Percentiles rank a stretch among this genome's conserved stretches.
phyloP scores from a whole-genome alignment of 371 early-diverging fungal genomes.

The Rhizopus stolonifer region DNA sequence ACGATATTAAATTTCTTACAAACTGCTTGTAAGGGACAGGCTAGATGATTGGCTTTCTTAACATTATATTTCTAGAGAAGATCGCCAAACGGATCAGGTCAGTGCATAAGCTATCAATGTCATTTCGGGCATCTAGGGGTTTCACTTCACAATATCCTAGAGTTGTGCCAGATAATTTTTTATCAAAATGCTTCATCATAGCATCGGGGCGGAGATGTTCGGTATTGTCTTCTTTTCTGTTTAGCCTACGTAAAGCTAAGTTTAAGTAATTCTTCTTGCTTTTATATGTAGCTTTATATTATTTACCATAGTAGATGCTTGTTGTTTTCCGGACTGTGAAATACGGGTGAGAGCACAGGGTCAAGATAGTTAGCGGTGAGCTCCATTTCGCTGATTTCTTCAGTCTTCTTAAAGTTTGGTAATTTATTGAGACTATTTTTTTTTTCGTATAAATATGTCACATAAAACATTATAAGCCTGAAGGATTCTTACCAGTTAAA shows the following conservation, averaged over 20 bases:
- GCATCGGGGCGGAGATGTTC: background rate
- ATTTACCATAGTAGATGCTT: background rate
- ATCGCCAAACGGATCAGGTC: too few relatives aligned
- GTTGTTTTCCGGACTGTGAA: constrained; percentile 1
- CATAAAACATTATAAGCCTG: too few relatives aligned
- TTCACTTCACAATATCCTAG: constrained; percentile 1
- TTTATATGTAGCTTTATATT: background rate
- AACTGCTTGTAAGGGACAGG: too few relatives aligned
- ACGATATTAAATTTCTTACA: too few relatives aligned
- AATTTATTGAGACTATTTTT: constrained; percentile 7
- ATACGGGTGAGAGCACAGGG: constrained; percentile 1
- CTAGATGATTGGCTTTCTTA: too few relatives aligned
- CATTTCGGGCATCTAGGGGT: background rate
- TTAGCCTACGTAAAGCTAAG: constrained; percentile 1
- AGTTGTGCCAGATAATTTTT: background rate
- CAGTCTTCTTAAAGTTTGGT: background rate
- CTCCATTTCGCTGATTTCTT: constrained; percentile 2
- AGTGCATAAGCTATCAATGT: too few relatives aligned
- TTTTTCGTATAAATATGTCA: too few relatives aligned
- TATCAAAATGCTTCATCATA: background rate
- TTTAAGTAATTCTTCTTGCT: constrained; percentile 1
- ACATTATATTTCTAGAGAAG: too few relatives aligned
- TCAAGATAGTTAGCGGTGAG: background rate
- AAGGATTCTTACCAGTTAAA: too few relatives aligned
- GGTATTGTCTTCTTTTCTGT: background rate